Evolutionary conservation across 2,329 filamentous ascomycete genomes (phyloP), one percentile per base, ranked within the genome.

Genomic region (Fusarium nanum): DNA sequence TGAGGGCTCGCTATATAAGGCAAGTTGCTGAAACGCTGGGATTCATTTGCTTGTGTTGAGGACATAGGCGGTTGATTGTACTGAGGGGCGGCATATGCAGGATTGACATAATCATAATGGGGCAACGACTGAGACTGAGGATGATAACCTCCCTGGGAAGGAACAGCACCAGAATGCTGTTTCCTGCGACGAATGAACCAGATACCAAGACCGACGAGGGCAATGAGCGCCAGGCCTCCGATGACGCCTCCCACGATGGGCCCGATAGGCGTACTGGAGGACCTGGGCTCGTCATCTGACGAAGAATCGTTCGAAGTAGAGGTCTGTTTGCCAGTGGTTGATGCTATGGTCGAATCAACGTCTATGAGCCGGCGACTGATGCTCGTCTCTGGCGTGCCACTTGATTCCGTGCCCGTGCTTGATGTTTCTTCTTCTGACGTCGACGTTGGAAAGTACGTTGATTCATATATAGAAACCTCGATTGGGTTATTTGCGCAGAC

Each of bases 111-210:
- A 22, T 30, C n/a, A 14, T 48, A 30, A 22, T 11, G 8, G 9
- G 27, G 46, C n/a, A 30, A 22, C n/a, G 46, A 30, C 20, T 48
- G 46, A 6, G n/a, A 16, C 10, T 20, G 46, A 16, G n/a, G 20
- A 16, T 48, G n/a, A 30, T 48, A 48, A 16, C 28, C 46, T 12
- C n/a, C 20, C 1, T 46, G 44, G 6, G 23, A 46, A 27, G 22
- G 16, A 11, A 25, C 23, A 46, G 23, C 44, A n/a, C 46, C 13
- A 4, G 13, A 5, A 16, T 32, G 3, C 6, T 22, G 56, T 25
- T 53, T 62, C 27, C 53, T 62, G 20, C 44, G 37, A 30, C 56
- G 46, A n/a, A 60, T 41, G 12, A 46, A 46, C 46, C 56, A 60
- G 5, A 62, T 32, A 18, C 46, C 46, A 10, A 62, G 28, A 3